Percentiles rank a stretch among this genome's conserved stretches.
Conservation (phyloP, 2,329 filamentous ascomycete genomes). For the Thelonectria blattea region DNA sequence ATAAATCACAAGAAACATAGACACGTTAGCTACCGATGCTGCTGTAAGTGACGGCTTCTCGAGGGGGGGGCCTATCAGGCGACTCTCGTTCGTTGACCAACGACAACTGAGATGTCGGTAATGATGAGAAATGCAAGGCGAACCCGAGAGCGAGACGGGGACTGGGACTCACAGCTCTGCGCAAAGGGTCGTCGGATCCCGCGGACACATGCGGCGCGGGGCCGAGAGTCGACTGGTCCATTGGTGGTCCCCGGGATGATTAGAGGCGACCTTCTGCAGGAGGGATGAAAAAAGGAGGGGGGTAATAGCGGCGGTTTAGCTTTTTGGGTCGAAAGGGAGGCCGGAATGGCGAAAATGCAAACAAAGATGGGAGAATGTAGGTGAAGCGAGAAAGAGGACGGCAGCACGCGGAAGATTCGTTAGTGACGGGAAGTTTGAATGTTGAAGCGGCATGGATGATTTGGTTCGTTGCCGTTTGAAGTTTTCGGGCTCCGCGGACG, state of each 20-base stretch:
- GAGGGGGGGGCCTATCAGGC: background rate
- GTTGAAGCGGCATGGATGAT: background rate
- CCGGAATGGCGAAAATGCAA: background rate
- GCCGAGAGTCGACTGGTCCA: slow-evolving; percentile 23
- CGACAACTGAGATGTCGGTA: background rate
- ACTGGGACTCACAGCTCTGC: slow-evolving; percentile 47
- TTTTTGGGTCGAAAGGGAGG: background rate
- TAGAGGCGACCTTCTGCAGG: too few relatives aligned
- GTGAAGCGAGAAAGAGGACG: background rate
- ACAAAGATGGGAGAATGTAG: background rate
- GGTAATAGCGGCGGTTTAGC: too few relatives aligned
- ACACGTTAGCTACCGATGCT: background rate
- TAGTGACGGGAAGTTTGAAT: background rate
- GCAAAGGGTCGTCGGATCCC: slow-evolving; percentile 45
- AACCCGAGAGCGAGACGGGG: slow-evolving; percentile 4
- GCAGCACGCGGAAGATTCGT: background rate
- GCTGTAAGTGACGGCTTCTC: slow-evolving; percentile 5
- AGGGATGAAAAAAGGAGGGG: background rate
- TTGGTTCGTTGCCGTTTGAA: slow-evolving; percentile 1
- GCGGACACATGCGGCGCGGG: slow-evolving; percentile 34
- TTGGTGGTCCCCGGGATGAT: background rate
- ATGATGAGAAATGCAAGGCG: background rate
- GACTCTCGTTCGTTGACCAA: background rate
- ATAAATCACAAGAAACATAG: slow-evolving; percentile 4
- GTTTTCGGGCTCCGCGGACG: slow-evolving; percentile 16